Conservation (phyloP, 1,139 yeast genomes). For the Pichia sp. region DNA sequence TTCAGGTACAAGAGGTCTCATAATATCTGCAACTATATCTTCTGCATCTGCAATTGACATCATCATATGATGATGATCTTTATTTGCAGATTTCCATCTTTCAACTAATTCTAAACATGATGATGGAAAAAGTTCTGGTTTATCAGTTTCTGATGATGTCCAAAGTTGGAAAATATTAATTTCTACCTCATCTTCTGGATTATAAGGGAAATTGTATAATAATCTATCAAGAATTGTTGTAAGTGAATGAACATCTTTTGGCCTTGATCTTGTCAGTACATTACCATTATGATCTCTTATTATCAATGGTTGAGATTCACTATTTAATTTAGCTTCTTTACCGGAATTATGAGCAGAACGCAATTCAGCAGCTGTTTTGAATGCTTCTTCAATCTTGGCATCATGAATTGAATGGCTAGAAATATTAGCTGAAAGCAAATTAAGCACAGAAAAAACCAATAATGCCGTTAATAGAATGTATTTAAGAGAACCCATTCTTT, state of each 20-base stretch:
- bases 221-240: conserved; percentile 35
- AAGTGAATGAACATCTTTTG: conserved; percentile 25
- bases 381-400: conserved; percentile 9
- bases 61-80: conserved; percentile 55
- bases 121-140: conserved; percentile 45
- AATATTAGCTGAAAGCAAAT: conserved; percentile 9
- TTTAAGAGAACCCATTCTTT: neutral
- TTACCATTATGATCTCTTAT: conserved; percentile 10
- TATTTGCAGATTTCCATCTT: conserved; percentile 53
- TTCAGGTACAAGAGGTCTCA: conserved; percentile 50
- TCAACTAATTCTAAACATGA: conserved; percentile 36
- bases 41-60: conserved; percentile 56
- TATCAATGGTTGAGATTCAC: neutral
- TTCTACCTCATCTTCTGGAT: conserved; percentile 47
- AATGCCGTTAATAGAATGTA: conserved; percentile 3
- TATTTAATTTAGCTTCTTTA: neutral
- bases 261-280: conserved; percentile 13
- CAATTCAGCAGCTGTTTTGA: conserved; percentile 9
- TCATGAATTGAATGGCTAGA: conserved; percentile 8
- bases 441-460: conserved; percentile 9
- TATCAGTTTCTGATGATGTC: conserved; percentile 54
- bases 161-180: conserved; percentile 91
- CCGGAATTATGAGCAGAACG: neutral
- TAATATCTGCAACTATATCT: conserved; percentile 44
- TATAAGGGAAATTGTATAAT: conserved; percentile 66